Evolutionary conservation across 139 green algal genomes (phyloP), one percentile per base, ranked within the genome.

Genomic region (Pycnococcus provasolii): DNA sequence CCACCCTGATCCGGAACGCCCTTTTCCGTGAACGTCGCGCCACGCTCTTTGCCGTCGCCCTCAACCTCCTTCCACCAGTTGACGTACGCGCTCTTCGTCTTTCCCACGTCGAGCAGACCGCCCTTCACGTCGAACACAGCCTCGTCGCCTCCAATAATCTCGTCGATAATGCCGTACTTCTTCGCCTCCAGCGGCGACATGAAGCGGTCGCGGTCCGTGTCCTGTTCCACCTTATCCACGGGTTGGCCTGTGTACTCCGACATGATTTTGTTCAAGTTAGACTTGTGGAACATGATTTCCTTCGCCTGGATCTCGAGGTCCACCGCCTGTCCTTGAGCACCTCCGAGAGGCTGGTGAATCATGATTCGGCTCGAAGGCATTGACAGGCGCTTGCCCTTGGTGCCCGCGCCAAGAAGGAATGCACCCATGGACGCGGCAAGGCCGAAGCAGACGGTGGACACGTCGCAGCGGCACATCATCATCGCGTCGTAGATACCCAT

Each of bases 231-330:
- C 79, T 89, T 67, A 47, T 83, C 53, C 55, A 84, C 77, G 3
- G 65, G 6, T 58, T 86, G 66, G 8, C 75, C 78, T 0, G 86
- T 95, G 85, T 89, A 92, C 9, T 89, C 85, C 3, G 90, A 78
- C 87, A 98, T 95, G 79, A 99, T 96, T 63, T 85, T 79, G 80
- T 96, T 97, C 48, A 99, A 79, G 80, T 96, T 98, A 52, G 82
- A 86, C 76, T 98, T 98, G 80, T 99, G 93, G 80, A 91, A 97
- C 90, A 99, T 96, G 79, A 99, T 99, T 79, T 99, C 93, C 68
- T 90, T 89, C 62, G 93, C 91, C 83, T 96, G 86, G 70, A 94
- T 90, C 77, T 89, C 87, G 59, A 94, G 87, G 73, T 94, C 87
- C n/a, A 91, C 85, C 0, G 87, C 87, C 60, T 68, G 41, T 2